phyloP scores from a whole-genome alignment of 768 basidiomycete species.

The Pleurotus ostreatus region DNA sequence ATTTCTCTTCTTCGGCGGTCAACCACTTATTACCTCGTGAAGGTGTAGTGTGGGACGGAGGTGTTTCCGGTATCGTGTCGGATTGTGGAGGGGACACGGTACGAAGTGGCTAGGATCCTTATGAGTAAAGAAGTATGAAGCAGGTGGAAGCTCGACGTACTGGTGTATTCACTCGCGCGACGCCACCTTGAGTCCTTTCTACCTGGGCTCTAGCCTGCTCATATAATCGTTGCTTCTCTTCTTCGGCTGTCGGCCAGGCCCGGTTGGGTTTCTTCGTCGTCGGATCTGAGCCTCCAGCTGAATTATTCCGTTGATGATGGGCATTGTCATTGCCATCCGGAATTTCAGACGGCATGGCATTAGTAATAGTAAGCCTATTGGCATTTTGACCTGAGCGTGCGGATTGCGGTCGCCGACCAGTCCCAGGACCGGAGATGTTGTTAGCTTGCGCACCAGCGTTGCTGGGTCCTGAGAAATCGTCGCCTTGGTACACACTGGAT shows the following conservation, averaged over 20 bases:
- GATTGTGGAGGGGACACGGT: slow-evolving; percentile 23
- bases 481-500: not conserved
- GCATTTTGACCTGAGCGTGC: slow-evolving; percentile 20
- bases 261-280: slow-evolving; percentile 11
- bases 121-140: not conserved
- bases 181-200: slow-evolving; percentile 46
- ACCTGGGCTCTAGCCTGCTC: slow-evolving; percentile 61
- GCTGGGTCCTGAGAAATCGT: not conserved
- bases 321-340: slow-evolving; percentile 18
- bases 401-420: slow-evolving; percentile 21
- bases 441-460: slow-evolving; percentile 7
- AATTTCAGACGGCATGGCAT: slow-evolving; percentile 27
- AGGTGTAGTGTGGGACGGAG: slow-evolving; percentile 13
- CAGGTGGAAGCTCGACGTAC: slow-evolving; percentile 19
- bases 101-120: not conserved
- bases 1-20: slow-evolving; percentile 75
- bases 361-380: slow-evolving; percentile 37
- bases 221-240: slow-evolving; percentile 67
- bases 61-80: slow-evolving; percentile 14
- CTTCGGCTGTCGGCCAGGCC: slow-evolving; percentile 51
- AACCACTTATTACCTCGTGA: slow-evolving; percentile 40
- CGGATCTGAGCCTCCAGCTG: slow-evolving; percentile 4
- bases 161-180: slow-evolving; percentile 25
- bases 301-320: slow-evolving; percentile 19
- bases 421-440: slow-evolving; percentile 2